Evolutionary conservation across 106 monocot genomes (phyloP).

Genomic region (Vanilla planifolia): DNA sequence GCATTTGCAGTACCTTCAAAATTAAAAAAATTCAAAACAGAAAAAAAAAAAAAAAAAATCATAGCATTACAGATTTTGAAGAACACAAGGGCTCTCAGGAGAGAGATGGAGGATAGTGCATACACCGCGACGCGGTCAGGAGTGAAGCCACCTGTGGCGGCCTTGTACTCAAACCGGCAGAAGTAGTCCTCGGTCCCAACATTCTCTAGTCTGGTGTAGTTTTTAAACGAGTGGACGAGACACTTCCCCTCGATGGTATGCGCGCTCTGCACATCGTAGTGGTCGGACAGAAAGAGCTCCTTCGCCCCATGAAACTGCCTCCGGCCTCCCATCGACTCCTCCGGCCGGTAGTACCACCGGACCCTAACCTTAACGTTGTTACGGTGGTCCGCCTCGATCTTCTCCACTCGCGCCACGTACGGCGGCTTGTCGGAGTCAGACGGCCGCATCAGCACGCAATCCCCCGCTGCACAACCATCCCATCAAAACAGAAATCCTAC

Average conservation of each 20-base stretch:
- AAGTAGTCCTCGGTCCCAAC: slow-evolving; percentile 12
- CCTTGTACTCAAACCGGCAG: slow-evolving; percentile 19
- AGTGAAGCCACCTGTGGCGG: slow-evolving; percentile 13
- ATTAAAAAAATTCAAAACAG: background rate
- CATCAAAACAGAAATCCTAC: background rate
- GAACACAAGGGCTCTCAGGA: too few relatives aligned
- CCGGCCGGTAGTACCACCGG: slow-evolving; percentile 16
- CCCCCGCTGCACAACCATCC: slow-evolving; percentile 10
- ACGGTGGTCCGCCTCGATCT: slow-evolving; percentile 18
- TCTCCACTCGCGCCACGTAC: slow-evolving; percentile 14
- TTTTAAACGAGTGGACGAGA: slow-evolving; percentile 9
- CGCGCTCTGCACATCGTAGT: slow-evolving; percentile 17
- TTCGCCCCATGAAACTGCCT: slow-evolving; percentile 15
- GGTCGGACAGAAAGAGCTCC: slow-evolving; percentile 17
- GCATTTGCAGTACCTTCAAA: slow-evolving; percentile 23
- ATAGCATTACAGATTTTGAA: too few relatives aligned
- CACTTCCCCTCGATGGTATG: slow-evolving; percentile 21
- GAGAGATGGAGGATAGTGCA: too few relatives aligned
- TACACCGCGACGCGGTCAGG: slow-evolving; percentile 16
- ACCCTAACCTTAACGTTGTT: slow-evolving; percentile 14
- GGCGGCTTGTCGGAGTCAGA: slow-evolving; percentile 11
- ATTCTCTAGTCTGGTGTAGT: slow-evolving; percentile 16
- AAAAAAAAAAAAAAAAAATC: background rate
- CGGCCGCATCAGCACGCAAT: slow-evolving; percentile 15
- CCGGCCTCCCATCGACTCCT: slow-evolving; percentile 17